phyloP scores from a whole-genome alignment of 1,139 yeast genomes.

The Yamadazyma kanchanaburiensis region DNA sequence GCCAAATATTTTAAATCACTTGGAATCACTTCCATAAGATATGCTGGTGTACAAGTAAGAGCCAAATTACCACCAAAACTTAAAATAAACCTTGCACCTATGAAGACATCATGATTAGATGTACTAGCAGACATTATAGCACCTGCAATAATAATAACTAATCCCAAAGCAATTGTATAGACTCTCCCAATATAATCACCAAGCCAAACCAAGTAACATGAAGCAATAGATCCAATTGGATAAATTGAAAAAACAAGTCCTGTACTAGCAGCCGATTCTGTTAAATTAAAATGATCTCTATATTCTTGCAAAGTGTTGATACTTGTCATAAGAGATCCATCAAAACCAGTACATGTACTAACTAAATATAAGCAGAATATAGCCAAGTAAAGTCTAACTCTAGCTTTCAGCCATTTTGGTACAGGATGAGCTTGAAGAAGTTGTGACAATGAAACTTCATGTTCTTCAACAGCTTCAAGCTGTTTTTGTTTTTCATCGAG shows the following conservation, averaged over 20 bases:
- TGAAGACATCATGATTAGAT: conserved; percentile 10
- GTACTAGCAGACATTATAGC: conserved; percentile 19
- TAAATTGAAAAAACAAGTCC: conserved; percentile 19
- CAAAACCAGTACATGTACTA: conserved; percentile 17
- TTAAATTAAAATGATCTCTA: conserved; percentile 13
- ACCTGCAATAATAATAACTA: conserved; percentile 15
- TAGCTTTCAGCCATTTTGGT: conserved; percentile 3
- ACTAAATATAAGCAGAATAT: conserved; percentile 14
- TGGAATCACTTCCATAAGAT: conserved; percentile 18
- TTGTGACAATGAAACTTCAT: conserved; percentile 6
- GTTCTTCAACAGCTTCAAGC: conserved; percentile 4
- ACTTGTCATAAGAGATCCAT: conserved; percentile 16
- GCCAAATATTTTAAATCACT: conserved; percentile 15
- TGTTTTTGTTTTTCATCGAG: background rate
- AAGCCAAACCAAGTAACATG: conserved; percentile 13
- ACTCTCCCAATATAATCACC: conserved; percentile 15
- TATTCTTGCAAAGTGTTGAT: conserved; percentile 16
- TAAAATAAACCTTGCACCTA: conserved; percentile 18
- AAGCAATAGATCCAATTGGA: conserved; percentile 16
- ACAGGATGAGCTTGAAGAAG: conserved; percentile 7
- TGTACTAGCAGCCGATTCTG: conserved; percentile 14
- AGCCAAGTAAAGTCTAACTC: conserved; percentile 7
- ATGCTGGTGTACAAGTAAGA: conserved; percentile 15
- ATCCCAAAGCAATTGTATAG: conserved; percentile 15
- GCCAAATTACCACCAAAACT: conserved; percentile 9